Conservation (phyloP, 768 basidiomycete genomes). For the Psilocybe cubensis region DNA sequence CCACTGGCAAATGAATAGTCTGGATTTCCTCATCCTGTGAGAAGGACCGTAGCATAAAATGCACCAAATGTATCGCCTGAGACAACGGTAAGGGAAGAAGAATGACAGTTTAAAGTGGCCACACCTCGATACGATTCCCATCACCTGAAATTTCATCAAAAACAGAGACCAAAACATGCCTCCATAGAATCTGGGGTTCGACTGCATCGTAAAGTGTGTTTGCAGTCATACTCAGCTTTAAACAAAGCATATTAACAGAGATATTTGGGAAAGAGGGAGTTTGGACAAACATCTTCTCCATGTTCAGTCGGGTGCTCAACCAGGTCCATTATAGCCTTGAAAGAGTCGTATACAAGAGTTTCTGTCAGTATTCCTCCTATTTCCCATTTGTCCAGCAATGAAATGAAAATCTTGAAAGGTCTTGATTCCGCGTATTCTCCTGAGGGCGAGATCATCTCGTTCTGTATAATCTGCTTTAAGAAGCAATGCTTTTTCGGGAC, state of each 20-base stretch:
- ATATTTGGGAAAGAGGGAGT: background rate
- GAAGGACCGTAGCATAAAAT: constrained; percentile 77
- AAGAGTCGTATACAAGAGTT: constrained; percentile 75
- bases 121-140: constrained; percentile 51
- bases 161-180: constrained; percentile 63
- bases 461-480: constrained; percentile 37
- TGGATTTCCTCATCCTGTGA: constrained; percentile 90
- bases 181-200: constrained; percentile 90
- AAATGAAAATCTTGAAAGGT: constrained; percentile 96
- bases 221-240: constrained; percentile 80
- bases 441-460: constrained; percentile 77
- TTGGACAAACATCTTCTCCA: constrained; percentile 60
- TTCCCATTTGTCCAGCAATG: constrained; percentile 96
- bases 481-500: background rate
- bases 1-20: constrained; percentile 77
- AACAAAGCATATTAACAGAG: background rate
- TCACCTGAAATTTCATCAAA: constrained; percentile 55
- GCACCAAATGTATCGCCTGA: constrained; percentile 68
- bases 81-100: constrained; percentile 1
- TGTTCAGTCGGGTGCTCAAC: constrained; percentile 55
- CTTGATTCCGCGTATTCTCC: constrained; percentile 77
- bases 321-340: constrained; percentile 68
- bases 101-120: background rate
- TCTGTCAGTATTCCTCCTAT: constrained; percentile 85
- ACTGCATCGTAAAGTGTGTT: constrained; percentile 90